Base-by-base conservation (phyloP, 495 filamentous ascomycete species). In the Apodospora peruviana region DNA sequence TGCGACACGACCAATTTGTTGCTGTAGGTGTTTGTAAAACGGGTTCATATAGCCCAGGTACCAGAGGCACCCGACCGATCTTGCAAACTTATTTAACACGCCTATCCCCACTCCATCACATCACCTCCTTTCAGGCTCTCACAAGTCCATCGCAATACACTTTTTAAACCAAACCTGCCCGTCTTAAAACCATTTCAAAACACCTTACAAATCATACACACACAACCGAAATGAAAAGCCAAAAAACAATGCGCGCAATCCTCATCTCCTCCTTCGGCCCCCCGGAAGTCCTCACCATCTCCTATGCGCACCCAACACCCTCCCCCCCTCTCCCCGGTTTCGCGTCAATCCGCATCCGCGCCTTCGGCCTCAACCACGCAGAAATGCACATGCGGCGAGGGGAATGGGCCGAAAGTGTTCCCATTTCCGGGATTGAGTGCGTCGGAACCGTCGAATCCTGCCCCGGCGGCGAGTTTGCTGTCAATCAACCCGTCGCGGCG, bases 341-440 rank as follows among this genome's bases (percentile, higher is more conserved):
- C 35, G 72, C 61, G 0, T 37, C 72, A 0, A 68, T 76, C 45
- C 34, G 57, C 23, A 55, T 77, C 49, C 62, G 65, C 42, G 68
- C 74, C 21, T 75, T 76, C 49, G 73, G 74, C 8, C 40, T 75
- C 36, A 75, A 78, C 48, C 70, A 74, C 55, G 72, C 72, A n/a
- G 71, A 77, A 52, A 72, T 70, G 64, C 69, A 74, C 59, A 73
- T 75, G 73, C 69, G 74, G 24, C 62, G 61, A 43, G 73, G 74
- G n/a, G 72, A 77, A 60, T 76, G 72, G 73, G 67, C 58, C 46
- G 73, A 74, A 40, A 70, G 56, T 51, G 65, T 63, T 39, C 67
- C 67, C 16, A 65, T 76, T 41, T 69, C 53, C 34, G 73, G 73
- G 3, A 52, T 75, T 19, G 74, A 78, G 51, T 76, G 73, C 51